phyloP scores from a whole-genome alignment of 2,329 filamentous ascomycete species.

The Clonostachys byssicola region DNA sequence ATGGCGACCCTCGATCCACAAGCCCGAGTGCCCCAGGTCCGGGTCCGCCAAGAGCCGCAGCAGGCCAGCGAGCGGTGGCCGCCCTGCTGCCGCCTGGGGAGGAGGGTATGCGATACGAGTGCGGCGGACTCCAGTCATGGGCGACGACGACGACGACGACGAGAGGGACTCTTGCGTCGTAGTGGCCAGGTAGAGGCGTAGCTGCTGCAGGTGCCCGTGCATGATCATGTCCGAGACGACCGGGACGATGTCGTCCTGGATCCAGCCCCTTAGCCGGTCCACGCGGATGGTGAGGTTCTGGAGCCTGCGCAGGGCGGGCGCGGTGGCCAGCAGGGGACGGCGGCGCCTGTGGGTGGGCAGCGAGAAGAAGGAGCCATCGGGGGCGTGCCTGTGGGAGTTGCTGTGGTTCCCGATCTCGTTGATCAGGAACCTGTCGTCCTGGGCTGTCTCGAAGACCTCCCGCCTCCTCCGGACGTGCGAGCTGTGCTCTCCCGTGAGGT shows the following conservation, averaged over 20 bases:
- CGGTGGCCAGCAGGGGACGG: not conserved
- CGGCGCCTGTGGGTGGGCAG: not conserved
- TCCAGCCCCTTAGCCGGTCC: conserved; percentile 22
- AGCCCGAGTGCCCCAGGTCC: conserved; percentile 12
- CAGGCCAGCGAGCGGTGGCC: conserved; percentile 24
- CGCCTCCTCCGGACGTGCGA: conserved; percentile 16
- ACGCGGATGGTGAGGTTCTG: conserved; percentile 18
- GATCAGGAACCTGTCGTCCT: not conserved
- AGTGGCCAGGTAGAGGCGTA: conserved; percentile 5
- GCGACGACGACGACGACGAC: no score
- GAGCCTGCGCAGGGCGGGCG: conserved; percentile 14
- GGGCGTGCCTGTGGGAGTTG: not conserved
- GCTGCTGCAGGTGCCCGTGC: conserved; percentile 17
- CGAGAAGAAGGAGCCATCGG: not conserved
- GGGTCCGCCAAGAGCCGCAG: conserved; percentile 38
- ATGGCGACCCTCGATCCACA: no score
- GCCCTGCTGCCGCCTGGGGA: not conserved
- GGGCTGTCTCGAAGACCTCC: conserved; percentile 1
- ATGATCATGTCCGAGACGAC: conserved; percentile 23
- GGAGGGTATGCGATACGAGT: no score
- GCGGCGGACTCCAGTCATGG: no score
- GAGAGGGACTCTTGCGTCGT: not conserved
- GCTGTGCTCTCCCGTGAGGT: conserved; percentile 17
- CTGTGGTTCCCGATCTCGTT: not conserved
- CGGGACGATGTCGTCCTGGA: conserved; percentile 17